Evolutionary conservation across 164 flowering plant species (phyloP), one percentile per base, ranked within the genome.

Genomic region (Malania oleifera): DNA sequence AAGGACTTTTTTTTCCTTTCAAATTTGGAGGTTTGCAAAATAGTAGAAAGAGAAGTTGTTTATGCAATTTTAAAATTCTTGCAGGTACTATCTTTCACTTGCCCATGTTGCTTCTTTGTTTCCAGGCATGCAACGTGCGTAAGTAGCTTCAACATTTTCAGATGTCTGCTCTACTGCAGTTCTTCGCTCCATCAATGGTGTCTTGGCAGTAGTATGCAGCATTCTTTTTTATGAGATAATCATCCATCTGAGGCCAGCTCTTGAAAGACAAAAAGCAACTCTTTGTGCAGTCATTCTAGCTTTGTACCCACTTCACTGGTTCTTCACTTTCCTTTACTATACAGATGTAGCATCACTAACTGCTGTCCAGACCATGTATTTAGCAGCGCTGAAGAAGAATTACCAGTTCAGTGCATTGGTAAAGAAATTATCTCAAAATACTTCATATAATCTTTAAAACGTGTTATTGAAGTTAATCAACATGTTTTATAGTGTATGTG

Each of bases 1-100:
- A n/a, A n/a, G n/a, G n/a, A n/a, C n/a, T n/a, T n/a, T n/a, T n/a
- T n/a, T n/a, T n/a, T n/a, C n/a, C n/a, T n/a, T n/a, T n/a, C n/a
- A n/a, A n/a, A n/a, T n/a, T n/a, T n/a, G n/a, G n/a, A n/a, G n/a
- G n/a, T n/a, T n/a, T n/a, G n/a, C n/a, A n/a, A n/a, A n/a, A n/a
- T 20, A 31, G 8, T 44, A 19, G 18, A 27, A 34, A 46, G 45
- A 23, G 60, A 58, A 47, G 28, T 59, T 73, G 67, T 66, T 60
- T 60, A 29, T 47, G 54, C 27, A 44, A 23, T 65, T 61, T n/a
- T 52, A 56, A 73, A 60, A 59, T 34, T 75, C 71, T 63, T 85
- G 90, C 92, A 93, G 99, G 91, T 93, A 93, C 82, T 80, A 64
- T 75, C 75, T 93, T 78, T 90, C 99, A 70, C 92, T 93, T 66